Evolutionary conservation across 2,329 filamentous ascomycete genomes (phyloP).

Genomic region (Cordyceps farinosa): DNA sequence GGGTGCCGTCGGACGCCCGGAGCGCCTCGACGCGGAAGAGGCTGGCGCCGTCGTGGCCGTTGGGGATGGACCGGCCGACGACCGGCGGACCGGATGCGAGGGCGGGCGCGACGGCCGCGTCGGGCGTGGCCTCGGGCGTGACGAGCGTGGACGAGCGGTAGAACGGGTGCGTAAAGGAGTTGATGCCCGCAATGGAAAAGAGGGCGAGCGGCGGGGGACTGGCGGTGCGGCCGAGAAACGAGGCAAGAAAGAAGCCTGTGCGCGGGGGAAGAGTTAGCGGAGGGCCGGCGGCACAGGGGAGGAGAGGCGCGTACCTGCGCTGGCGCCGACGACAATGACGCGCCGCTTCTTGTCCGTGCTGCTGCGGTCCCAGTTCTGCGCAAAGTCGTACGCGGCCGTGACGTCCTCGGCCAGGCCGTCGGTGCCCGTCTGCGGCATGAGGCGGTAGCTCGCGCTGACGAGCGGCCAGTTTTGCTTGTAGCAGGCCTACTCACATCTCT

Average conservation of each 20-base stretch:
- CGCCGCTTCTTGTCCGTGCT: constrained; percentile 19
- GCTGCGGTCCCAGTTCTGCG: constrained; percentile 22
- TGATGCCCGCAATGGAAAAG: constrained; percentile 34
- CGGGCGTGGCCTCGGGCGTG: constrained; percentile 26
- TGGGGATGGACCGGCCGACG: constrained; percentile 22
- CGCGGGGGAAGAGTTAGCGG: neutral
- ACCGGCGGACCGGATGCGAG: constrained; percentile 24
- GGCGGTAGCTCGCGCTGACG: constrained; percentile 34
- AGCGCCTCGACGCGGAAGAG: constrained; percentile 29
- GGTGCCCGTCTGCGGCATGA: constrained; percentile 32
- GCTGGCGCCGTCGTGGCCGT: constrained; percentile 18
- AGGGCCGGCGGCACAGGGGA: too few species aligned
- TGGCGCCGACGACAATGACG: constrained; percentile 33
- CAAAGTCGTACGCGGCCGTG: constrained; percentile 31
- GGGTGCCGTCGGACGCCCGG: constrained; percentile 25
- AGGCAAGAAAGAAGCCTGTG: constrained; percentile 32
- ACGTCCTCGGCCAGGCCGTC: constrained; percentile 31
- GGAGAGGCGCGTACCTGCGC: constrained; percentile 27
- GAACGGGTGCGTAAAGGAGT: constrained; percentile 34
- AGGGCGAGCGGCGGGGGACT: constrained; percentile 30
- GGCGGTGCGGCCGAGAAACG: constrained; percentile 29
- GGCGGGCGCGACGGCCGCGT: constrained; percentile 24
- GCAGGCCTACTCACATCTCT: constrained; percentile 24
- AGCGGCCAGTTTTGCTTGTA: constrained; percentile 32
- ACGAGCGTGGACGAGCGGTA: constrained; percentile 33